Base-by-base conservation (phyloP, 1,284 basidiomycete genomes). In the Coniferiporia sulphurascens region DNA sequence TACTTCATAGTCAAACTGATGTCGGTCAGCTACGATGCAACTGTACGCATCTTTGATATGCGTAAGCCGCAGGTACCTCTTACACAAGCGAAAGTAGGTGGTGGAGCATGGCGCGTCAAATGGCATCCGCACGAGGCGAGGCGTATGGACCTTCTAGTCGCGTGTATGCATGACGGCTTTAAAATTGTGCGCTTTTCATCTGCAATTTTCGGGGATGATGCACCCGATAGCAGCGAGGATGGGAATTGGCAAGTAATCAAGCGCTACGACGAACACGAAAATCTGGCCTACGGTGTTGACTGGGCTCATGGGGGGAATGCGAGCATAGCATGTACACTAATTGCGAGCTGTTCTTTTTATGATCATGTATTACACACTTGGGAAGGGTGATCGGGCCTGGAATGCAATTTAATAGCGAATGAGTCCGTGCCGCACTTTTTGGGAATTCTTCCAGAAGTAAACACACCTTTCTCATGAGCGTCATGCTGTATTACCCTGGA, bases 141-240 rank as follows among this genome's bases (percentile, higher is more conserved):
- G 43, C 78, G 77, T 61, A 68, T 79, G 22, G 89, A 95, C 66
- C 76, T 99, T 1, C 79, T 98, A 32, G 85, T 95, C 9, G 97
- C 94, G 0, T 93, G 91, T 69, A 99, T 99, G 97, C 95, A 98
- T 69, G 94, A 93, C 63, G 96, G 97, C 1, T 96, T 94, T 80
- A 96, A 95, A 67, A 78, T 95, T 6, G 72, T 95, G 36, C 76
- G 72, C 1, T 82, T 89, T 62, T 72, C 57, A 17, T 9, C 27
- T 17, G 52, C 52, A 8, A 55, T 38, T 9, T 60, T 55, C 44
- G 62, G 65, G 45, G 62, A 61, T 50, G 56, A 58, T 5, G 52
- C 62, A 34, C 10, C 22, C 21, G 65, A 67, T 10, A 62, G 59
- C 22, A 55, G 59, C 63, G 53, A 55, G 59, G 52, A 66, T 61